These are phyloP conservation scores for Entophlyctis helioformis DNA, from an alignment of 192 early-diverging fungal genomes.

Conservation along the genomic window DNA sequence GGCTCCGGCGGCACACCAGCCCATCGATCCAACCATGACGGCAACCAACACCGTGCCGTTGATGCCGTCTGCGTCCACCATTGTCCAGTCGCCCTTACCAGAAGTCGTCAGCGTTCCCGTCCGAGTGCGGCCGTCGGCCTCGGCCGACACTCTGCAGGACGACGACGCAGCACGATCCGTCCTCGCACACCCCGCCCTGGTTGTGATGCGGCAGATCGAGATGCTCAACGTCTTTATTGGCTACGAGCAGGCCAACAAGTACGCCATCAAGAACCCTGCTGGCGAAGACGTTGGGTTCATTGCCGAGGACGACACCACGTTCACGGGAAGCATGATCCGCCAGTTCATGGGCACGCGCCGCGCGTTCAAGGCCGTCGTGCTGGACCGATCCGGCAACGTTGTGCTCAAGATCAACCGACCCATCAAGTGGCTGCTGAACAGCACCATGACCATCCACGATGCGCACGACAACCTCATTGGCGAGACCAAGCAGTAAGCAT, in stretches of 20 bases:
- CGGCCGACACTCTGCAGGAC: too few species aligned
- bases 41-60: too few species aligned
- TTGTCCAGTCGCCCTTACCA: too few species aligned
- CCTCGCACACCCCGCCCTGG: slow-evolving; percentile 39
- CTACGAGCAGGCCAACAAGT: slow-evolving; percentile 82
- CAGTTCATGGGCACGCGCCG: slow-evolving; percentile 67
- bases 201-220: slow-evolving; percentile 67
- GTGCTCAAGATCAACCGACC: slow-evolving; percentile 46
- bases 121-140: too few species aligned
- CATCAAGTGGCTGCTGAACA: slow-evolving; percentile 66
- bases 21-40: too few species aligned
- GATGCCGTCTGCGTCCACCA: too few species aligned
- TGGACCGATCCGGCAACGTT: slow-evolving; percentile 59
- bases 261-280: slow-evolving; percentile 55
- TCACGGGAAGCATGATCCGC: slow-evolving; percentile 48
- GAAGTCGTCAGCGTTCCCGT: too few species aligned
- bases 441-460: slow-evolving; percentile 53
- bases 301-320: slow-evolving; percentile 57
- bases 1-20: too few species aligned
- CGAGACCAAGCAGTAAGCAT: slow-evolving; percentile 56
- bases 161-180: too few species aligned
- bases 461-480: slow-evolving; percentile 54
- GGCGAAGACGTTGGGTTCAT: slow-evolving; percentile 59
- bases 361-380: slow-evolving; percentile 58
- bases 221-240: slow-evolving; percentile 71